Base-by-base conservation (phyloP, 108 stramenopile species). In the Cylindrotheca closterium region DNA sequence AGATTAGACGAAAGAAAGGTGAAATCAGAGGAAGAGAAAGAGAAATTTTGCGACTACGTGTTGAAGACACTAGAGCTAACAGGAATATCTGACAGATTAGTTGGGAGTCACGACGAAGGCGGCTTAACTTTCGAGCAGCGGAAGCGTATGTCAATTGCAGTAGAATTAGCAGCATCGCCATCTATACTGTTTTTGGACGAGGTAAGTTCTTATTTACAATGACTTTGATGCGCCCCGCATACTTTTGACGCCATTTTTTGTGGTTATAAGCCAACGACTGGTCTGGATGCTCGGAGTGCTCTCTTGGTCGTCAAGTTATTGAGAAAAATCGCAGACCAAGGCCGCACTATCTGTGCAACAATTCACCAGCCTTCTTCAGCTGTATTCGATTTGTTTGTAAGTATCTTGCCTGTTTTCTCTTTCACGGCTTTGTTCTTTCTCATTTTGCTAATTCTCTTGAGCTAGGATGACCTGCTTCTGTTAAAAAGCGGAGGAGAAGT, bases 1-100 rank as follows among this genome's bases (percentile, higher is more conserved):
- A 81, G 96, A 12, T 87, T 96, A 17, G 85, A 81, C 55, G 70
- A 51, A 3, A 62, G 53, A 0, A 77, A 68, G 52, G 73, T 80
- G n/a, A 57, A 60, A 27, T 58, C 65, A 25, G 78, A 83, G 45
- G 54, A 68, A 28, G 70, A 72, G 1, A 82, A 79, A 57, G 52
- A 77, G 58, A 75, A 67, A 29, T 92, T 85, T 68, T 90, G 91
- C 23, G 81, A 89, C 65, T 64, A 88, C 50, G 77, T 98, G 26
- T 63, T 96, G 22, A 72, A 77, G 21, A 85, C 81, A 22, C 77
- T 96, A 42, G 96, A 94, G 63, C 86, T 97, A 29, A 79, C 78
- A 24, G 59, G 78, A 15, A 67, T 95, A 17, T 67, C 75, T 55
- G 58, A 83, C 72, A 29, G 52, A 47, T 68, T 91, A 45, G 92